A percentile compares a stretch with the other conserved stretches of the same genome.
Conservation (phyloP, 441 rosid species). For the Gossypium schwendimanii region DNA sequence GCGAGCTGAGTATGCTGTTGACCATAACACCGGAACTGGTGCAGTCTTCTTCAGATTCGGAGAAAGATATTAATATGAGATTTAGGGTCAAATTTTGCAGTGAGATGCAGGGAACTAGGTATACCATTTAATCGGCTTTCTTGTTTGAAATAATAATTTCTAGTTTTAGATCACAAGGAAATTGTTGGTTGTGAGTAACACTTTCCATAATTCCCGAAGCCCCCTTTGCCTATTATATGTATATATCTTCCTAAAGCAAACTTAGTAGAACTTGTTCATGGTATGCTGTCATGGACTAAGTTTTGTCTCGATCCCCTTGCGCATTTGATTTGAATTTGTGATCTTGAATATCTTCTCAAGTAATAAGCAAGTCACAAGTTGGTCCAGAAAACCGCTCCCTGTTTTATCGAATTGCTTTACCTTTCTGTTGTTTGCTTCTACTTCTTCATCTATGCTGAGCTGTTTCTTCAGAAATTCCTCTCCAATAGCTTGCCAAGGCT, state of each 20-base stretch:
- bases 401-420: not conserved
- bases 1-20: conserved; percentile 89
- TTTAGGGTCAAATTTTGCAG: conserved; percentile 3
- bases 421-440: conserved; percentile 18
- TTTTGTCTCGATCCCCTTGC: not conserved
- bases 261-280: not conserved
- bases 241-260: not conserved
- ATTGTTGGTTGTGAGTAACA: conserved; percentile 52
- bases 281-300: not conserved
- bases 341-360: not conserved
- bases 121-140: conserved; percentile 10
- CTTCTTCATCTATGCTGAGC: conserved; percentile 56
- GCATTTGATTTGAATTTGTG: not conserved
- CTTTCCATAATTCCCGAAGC: not conserved
- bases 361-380: not conserved
- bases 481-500: conserved; percentile 59
- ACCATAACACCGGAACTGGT: conserved; percentile 80
- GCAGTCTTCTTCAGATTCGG: conserved; percentile 89
- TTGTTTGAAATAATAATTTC: conserved; percentile 8
- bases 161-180: conserved; percentile 28
- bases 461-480: conserved; percentile 92
- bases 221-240: conserved; percentile 20
- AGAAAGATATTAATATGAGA: conserved; percentile 59
- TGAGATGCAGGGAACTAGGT: conserved; percentile 13
- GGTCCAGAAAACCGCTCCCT: too few relatives aligned